These are phyloP conservation scores for Tolypocladium amazonense DNA, from an alignment of 2,329 filamentous ascomycete genomes.

Conservation along the genomic window DNA sequence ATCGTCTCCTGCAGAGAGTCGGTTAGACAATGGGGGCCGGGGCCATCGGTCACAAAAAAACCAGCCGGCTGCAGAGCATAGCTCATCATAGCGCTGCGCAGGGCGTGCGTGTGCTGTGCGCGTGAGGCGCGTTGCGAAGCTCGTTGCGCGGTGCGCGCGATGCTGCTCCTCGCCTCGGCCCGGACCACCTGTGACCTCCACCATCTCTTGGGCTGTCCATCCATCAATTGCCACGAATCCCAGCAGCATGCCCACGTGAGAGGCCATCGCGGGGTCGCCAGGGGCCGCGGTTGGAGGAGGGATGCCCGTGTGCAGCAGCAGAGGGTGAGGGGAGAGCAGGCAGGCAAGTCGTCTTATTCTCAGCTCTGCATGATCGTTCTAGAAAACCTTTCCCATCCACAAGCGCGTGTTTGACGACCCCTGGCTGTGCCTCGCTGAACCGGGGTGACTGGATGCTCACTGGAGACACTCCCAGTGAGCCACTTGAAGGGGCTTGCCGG, in stretches of 20 bases:
- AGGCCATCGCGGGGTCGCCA: constrained; percentile 5
- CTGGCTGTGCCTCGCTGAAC: not conserved
- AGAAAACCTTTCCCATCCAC: not conserved
- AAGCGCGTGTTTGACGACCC: not conserved
- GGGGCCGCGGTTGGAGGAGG: constrained; percentile 3
- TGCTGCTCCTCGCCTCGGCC: not conserved
- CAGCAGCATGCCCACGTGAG: constrained; percentile 7
- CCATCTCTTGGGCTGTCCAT: constrained; percentile 1
- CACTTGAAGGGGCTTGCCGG: not conserved
- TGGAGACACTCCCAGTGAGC: not conserved
- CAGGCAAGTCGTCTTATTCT: not conserved
- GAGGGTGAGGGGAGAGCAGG: not conserved
- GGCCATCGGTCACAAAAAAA: not conserved
- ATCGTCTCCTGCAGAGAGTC: not conserved
- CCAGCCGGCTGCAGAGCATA: not conserved
- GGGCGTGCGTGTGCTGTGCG: not conserved
- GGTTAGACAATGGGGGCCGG: not conserved
- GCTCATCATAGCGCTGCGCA: not conserved
- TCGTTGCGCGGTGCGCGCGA: not conserved
- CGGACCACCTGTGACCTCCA: not conserved
- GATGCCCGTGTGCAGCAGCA: not conserved
- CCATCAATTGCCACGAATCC: constrained; percentile 7
- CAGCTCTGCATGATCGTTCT: not conserved
- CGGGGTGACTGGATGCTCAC: not conserved
- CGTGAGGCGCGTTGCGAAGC: not conserved